A percentile compares a stretch with the other conserved stretches of the same genome.
phyloP scores from a whole-genome alignment of 169 alveolate species.

The Cryptosporidium sp. region DNA sequence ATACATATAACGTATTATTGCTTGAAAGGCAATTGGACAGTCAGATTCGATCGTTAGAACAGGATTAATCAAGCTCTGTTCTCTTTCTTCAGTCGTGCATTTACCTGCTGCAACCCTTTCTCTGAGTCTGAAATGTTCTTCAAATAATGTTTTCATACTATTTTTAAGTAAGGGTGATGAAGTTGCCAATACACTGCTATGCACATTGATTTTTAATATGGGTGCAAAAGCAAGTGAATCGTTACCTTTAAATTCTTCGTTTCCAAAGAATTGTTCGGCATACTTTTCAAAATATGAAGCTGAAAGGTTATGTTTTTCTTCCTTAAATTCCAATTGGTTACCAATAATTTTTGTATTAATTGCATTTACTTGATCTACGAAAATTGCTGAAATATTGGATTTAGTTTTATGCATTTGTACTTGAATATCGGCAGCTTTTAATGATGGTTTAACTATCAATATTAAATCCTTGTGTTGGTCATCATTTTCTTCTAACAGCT shows the following conservation, averaged over 20 bases:
- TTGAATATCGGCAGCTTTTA: constrained; percentile 58
- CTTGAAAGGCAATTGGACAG: constrained; percentile 69
- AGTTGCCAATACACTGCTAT: constrained; percentile 57
- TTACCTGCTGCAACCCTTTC: constrained; percentile 53
- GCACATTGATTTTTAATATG: constrained; percentile 42
- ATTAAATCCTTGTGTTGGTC: constrained; percentile 62
- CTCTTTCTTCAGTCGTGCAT: constrained; percentile 59
- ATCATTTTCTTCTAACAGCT: constrained; percentile 45
- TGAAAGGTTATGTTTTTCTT: neutral
- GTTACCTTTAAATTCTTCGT: constrained; percentile 24
- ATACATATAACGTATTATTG: constrained; percentile 64
- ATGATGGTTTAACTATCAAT: constrained; percentile 55
- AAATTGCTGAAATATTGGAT: constrained; percentile 43
- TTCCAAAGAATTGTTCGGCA: constrained; percentile 57
- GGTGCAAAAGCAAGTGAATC: constrained; percentile 37
- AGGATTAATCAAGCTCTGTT: constrained; percentile 57
- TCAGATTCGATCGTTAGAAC: constrained; percentile 55
- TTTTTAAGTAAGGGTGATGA: constrained; percentile 67
- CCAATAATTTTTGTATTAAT: constrained; percentile 12
- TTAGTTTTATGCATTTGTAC: constrained; percentile 23
- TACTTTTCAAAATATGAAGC: constrained; percentile 34
- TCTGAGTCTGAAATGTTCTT: constrained; percentile 66
- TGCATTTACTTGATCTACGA: constrained; percentile 18
- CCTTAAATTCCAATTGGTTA: neutral
- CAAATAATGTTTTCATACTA: constrained; percentile 59